Base-by-base conservation (phyloP, 768 basidiomycete genomes). In the Russula earlei region DNA sequence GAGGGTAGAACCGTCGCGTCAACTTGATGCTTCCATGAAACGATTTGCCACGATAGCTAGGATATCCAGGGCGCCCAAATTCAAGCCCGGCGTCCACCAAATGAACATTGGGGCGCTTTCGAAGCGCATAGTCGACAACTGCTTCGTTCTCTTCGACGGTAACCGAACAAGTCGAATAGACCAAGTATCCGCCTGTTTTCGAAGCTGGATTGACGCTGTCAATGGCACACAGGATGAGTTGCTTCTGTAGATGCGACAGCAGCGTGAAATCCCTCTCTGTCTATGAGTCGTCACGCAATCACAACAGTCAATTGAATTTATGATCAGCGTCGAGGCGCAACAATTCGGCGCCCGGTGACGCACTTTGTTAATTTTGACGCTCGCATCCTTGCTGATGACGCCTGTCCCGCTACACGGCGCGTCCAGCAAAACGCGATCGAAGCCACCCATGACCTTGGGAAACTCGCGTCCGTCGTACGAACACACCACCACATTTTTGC, bases 311-410 rank as follows among this genome's bases (percentile, higher is more conserved):
- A 29, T 31, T 24, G 40, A 36, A 44, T 48, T 60, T 24, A 20
- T 31, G 40, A 56, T 51, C 17, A 52, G 48, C 27, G 27, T 27
- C 17, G 17, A 5, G 9, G 37, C 11, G 24, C 33, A 38, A 2
- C 1, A n/a, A 15, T 19, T 49, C 52, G 25, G 36, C 41, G 41
- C 56, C 50, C 37, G 10, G 40, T 22, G 47, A 66, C 75, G 62
- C 63, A 93, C 95, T 84, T 99, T 99, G 80, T 96, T 99, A 64
- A 91, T 77, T 73, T 99, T 99, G 60, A 99, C 96, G 67, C 91
- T 92, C 19, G 88, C 79, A 68, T 99, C 96, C 71, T 99, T 99
- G 72, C 85, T 88, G 68, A 99, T 99, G 53, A 99, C 95, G 58
- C 96, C 96, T 2, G 96, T 98, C 31, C 96, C 96, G 64, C 89